Percentiles rank a stretch among this genome's conserved stretches.
phyloP scores from a whole-genome alignment of 352 stramenopile species.

The Phytophthora rubi region DNA sequence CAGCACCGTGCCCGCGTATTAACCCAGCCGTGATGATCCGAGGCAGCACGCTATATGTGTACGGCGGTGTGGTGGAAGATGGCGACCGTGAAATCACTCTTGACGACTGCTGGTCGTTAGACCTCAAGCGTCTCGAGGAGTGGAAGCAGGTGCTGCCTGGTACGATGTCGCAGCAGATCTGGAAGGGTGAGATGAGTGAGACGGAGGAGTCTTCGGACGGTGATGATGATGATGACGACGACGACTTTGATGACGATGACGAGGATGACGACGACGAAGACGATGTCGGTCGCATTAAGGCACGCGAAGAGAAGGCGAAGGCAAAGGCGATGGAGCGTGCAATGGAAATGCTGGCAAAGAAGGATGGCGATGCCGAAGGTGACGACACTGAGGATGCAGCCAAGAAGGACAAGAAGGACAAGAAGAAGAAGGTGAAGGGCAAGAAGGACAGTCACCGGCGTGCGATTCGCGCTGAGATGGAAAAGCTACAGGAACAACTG shows the following conservation, averaged over 20 bases:
- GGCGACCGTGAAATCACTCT: constrained; percentile 96
- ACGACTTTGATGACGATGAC: constrained; percentile 61
- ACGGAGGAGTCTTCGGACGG: constrained; percentile 88
- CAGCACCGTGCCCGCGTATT: constrained; percentile 81
- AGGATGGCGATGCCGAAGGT: constrained; percentile 35
- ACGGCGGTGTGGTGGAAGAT: constrained; percentile 94
- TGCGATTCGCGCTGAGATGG: constrained; percentile 79
- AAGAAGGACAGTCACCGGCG: constrained; percentile 74
- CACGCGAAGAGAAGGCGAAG: constrained; percentile 35
- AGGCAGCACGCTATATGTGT: constrained; percentile 93
- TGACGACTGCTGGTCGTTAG: constrained; percentile 95
- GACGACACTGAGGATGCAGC: constrained; percentile 30
- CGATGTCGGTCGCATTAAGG: constrained; percentile 16
- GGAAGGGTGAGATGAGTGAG: constrained; percentile 85
- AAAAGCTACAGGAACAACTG: constrained; percentile 84
- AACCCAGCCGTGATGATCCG: constrained; percentile 89
- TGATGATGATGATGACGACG: constrained; percentile 73
- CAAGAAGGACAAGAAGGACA: constrained; percentile 56
- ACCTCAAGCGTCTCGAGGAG: constrained; percentile 93
- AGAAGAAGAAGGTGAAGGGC: constrained; percentile 66
- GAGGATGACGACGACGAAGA: constrained; percentile 40
- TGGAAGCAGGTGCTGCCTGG: constrained; percentile 93
- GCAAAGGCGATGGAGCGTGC: constrained; percentile 60
- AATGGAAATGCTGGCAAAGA: constrained; percentile 65
- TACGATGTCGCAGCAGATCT: constrained; percentile 94